These are phyloP conservation scores for Calamus simplicifolius DNA, from an alignment of 176 grass and related monocot genomes.

Conservation along the genomic window DNA sequence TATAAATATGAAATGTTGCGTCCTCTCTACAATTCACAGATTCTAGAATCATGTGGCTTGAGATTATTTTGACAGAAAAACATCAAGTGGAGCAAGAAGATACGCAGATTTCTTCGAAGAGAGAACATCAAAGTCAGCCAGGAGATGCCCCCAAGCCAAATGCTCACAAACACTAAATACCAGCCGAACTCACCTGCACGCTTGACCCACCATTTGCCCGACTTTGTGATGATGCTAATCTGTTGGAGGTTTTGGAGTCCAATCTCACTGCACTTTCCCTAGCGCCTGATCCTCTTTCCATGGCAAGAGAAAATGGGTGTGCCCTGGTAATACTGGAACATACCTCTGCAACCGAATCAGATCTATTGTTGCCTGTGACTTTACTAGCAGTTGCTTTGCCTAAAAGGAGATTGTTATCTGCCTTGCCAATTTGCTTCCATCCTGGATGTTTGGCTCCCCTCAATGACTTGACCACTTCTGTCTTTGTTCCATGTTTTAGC, in stretches of 20 bases:
- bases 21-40: too few relatives aligned
- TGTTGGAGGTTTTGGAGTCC: conserved; percentile 28
- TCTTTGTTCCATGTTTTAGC: conserved; percentile 42
- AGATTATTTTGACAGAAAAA: too few relatives aligned
- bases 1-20: too few relatives aligned
- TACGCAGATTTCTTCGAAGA: too few relatives aligned
- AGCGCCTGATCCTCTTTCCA: conserved; percentile 29
- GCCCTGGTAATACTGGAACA: conserved; percentile 9
- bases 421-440: conserved; percentile 20
- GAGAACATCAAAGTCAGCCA: too few relatives aligned
- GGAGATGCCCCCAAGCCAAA: too few relatives aligned
- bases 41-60: too few relatives aligned
- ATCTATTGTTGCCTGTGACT: conserved; percentile 28
- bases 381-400: conserved; percentile 20
- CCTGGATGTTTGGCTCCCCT: conserved; percentile 29
- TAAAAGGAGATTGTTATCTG: conserved; percentile 20
- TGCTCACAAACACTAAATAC: not conserved
- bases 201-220: conserved; percentile 10
- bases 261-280: conserved; percentile 28
- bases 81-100: too few relatives aligned
- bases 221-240: conserved; percentile 10
- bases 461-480: conserved; percentile 17
- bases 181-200: conserved; percentile 23
- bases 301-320: conserved; percentile 28
- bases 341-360: conserved; percentile 31